Percentiles rank a stretch among this genome's conserved stretches.
Conservation (phyloP, 164 flowering plant species). For the Vitis riparia region DNA sequence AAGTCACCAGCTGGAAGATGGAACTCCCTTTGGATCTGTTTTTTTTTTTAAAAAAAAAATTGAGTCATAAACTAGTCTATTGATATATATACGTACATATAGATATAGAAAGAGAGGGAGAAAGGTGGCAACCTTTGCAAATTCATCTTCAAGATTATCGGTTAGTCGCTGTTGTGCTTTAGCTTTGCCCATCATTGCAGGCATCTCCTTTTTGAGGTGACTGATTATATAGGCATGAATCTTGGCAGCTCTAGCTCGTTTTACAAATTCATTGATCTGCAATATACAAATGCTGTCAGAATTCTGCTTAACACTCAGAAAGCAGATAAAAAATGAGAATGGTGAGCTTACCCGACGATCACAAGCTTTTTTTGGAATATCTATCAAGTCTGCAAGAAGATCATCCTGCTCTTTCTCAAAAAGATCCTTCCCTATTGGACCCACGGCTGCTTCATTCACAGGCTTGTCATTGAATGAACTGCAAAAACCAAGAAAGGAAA, state of each 20-base stretch:
- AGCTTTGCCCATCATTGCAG: conserved; percentile 91
- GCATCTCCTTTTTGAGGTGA: conserved; percentile 98
- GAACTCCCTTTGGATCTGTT: conserved; percentile 79
- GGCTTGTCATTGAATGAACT: conserved; percentile 98
- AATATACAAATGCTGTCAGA: conserved; percentile 3
- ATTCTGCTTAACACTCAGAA: background rate
- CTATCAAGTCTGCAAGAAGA: conserved; percentile 79
- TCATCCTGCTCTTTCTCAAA: conserved; percentile 95
- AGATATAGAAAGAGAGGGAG: background rate
- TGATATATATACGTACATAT: background rate
- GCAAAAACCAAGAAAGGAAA: conserved; percentile 18
- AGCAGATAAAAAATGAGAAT: background rate
- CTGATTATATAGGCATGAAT: conserved; percentile 96
- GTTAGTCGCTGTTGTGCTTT: conserved; percentile 82
- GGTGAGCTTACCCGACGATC: conserved; percentile 72
- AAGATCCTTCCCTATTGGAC: conserved; percentile 72
- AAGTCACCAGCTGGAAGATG: conserved; percentile 85
- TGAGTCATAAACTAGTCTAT: no score
- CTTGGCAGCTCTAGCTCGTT: conserved; percentile 98
- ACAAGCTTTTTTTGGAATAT: conserved; percentile 97
- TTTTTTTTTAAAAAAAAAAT: background rate
- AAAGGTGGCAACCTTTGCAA: conserved; percentile 58
- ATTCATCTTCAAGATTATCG: conserved; percentile 83
- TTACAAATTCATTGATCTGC: conserved; percentile 98
- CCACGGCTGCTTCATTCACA: conserved; percentile 54